Percentiles rank a stretch among this genome's conserved stretches.
Evolutionary conservation across 495 filamentous ascomycete species (phyloP).

Genomic region (Trypethelium eluteriae): DNA sequence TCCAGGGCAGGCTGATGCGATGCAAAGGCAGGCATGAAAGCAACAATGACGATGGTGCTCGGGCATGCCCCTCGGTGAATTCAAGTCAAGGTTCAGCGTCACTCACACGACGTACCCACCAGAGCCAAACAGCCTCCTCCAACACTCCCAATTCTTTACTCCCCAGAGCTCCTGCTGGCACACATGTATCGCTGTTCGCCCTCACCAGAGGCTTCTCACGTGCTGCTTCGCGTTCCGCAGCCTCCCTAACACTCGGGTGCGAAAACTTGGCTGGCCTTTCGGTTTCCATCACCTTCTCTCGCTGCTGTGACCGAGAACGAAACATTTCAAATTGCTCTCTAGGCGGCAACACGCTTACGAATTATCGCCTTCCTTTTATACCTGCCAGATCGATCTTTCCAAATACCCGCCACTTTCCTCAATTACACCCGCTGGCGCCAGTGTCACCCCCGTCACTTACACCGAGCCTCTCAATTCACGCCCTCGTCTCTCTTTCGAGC

Average conservation of each 20-base stretch:
- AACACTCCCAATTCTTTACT: not conserved
- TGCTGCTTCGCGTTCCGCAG: not conserved
- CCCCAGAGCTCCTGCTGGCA: not conserved
- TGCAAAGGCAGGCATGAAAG: constrained; percentile 5
- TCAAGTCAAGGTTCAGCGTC: constrained; percentile 4
- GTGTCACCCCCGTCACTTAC: constrained; percentile 9
- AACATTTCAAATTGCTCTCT: not conserved
- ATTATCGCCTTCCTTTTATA: constrained; percentile 10
- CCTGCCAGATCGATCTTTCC: constrained; percentile 10
- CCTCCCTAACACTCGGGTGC: constrained; percentile 6
- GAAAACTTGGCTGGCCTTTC: constrained; percentile 1
- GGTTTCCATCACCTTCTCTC: constrained; percentile 14
- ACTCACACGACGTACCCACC: not conserved
- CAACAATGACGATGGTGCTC: constrained; percentile 7
- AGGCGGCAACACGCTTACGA: constrained; percentile 12
- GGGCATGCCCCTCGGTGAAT: constrained; percentile 10
- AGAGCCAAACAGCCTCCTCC: too few relatives aligned
- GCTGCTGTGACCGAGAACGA: not conserved
- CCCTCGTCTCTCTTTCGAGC: constrained; percentile 17
- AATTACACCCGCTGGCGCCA: constrained; percentile 12
- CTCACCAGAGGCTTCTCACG: not conserved
- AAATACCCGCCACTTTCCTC: not conserved
- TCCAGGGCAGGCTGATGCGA: constrained; percentile 2
- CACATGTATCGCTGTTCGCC: constrained; percentile 8
- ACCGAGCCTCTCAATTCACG: constrained; percentile 15